These are phyloP conservation scores for Obelidium mucronatum DNA, from an alignment of 192 early-diverging fungal species.

Conservation along the genomic window DNA sequence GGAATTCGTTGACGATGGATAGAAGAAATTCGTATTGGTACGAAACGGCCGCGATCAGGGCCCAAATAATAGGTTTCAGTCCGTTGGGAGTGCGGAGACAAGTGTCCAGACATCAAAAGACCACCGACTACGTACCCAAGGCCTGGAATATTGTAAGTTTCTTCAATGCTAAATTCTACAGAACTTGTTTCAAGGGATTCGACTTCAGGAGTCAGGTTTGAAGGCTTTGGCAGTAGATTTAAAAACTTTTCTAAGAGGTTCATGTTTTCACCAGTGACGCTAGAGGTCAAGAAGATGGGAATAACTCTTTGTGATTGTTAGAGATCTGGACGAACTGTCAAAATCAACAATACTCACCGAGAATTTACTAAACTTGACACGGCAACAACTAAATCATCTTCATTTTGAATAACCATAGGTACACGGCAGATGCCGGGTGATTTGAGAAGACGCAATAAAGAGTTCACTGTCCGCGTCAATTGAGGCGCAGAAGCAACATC, in stretches of 20 bases:
- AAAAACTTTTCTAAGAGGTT: conserved; percentile 72
- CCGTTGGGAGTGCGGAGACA: conserved; percentile 22
- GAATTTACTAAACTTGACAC: conserved; percentile 42
- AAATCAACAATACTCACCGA: conserved; percentile 25
- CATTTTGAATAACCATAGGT: conserved; percentile 55
- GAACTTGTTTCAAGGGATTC: conserved; percentile 16
- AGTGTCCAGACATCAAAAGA: conserved; percentile 45
- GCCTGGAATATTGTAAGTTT: conserved; percentile 75
- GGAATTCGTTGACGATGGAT: conserved; percentile 86
- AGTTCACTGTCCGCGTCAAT: conserved; percentile 52
- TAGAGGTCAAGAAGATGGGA: conserved; percentile 86
- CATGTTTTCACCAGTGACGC: conserved; percentile 80
- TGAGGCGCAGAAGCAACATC: conserved; percentile 55
- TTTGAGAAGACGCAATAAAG: conserved; percentile 49
- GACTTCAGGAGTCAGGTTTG: conserved; percentile 32
- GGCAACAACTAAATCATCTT: conserved; percentile 50
- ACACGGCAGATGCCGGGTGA: conserved; percentile 53
- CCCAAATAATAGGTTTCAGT: conserved; percentile 60
- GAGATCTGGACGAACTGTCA: neutral
- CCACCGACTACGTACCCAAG: conserved; percentile 58
- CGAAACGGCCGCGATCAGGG: conserved; percentile 75
- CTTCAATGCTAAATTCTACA: conserved; percentile 80
- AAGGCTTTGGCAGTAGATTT: conserved; percentile 73
- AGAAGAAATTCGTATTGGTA: conserved; percentile 71
- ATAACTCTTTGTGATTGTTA: conserved; percentile 55